A percentile compares a stretch with the other conserved stretches of the same genome.
Evolutionary conservation across 2,329 filamentous ascomycete species (phyloP).

Genomic region (Ilyonectria sp.): DNA sequence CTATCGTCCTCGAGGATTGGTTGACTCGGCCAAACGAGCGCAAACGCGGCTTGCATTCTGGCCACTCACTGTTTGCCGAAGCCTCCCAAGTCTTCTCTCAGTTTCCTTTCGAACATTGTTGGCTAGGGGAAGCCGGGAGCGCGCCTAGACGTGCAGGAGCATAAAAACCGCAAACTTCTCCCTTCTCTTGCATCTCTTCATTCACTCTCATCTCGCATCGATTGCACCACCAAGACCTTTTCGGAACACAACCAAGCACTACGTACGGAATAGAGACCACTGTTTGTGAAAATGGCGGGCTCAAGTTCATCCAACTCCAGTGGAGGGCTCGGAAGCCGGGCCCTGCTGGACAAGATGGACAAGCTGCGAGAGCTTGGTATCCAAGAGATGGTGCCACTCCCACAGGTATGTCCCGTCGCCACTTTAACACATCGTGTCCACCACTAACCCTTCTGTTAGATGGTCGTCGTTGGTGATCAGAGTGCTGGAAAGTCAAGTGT

Average conservation of each 20-base stretch:
- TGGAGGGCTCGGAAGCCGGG: constrained; percentile 40
- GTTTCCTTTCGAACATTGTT: constrained; percentile 6
- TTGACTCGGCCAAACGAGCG: not conserved
- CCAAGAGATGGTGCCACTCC: constrained; percentile 53
- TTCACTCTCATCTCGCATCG: not conserved
- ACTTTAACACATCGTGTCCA: rapidly evolving
- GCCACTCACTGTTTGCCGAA: not conserved
- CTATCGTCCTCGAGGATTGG: not conserved
- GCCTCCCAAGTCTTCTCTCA: not conserved
- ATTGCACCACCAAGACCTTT: not conserved
- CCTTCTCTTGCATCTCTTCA: not conserved
- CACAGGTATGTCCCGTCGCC: constrained; percentile 66
- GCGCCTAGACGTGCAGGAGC: not conserved
- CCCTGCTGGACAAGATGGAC: constrained; percentile 56
- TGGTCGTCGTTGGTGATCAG: constrained; percentile 88
- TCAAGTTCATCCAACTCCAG: constrained; percentile 10
- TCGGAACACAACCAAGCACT: not conserved
- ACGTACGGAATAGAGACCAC: not conserved
- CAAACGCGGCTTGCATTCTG: not conserved
- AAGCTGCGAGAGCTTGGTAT: constrained; percentile 59
- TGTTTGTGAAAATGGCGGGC: constrained; percentile 24
- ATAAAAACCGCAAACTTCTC: not conserved
- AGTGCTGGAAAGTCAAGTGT: constrained; percentile 91
- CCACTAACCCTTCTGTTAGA: constrained; percentile 60
- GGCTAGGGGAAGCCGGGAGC: not conserved